phyloP scores from a whole-genome alignment of 2,329 filamentous ascomycete species.

The Zymoseptoria passerinii region DNA sequence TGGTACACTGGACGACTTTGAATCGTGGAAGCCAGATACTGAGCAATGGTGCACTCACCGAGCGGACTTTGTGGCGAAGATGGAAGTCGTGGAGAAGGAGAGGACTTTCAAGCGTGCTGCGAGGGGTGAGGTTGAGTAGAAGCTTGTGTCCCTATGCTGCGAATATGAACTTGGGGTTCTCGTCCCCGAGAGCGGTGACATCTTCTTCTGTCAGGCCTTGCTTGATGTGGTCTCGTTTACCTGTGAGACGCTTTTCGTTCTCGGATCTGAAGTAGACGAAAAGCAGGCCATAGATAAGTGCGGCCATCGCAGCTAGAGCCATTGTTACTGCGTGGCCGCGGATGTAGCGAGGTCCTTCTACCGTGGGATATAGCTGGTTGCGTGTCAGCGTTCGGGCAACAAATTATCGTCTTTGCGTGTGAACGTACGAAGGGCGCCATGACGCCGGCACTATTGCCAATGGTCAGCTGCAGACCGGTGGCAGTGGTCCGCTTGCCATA shows the following conservation, averaged over 20 bases:
- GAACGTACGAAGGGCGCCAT: conserved; percentile 45
- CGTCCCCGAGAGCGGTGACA: conserved; percentile 38
- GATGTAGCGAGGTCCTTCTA: conserved; percentile 40
- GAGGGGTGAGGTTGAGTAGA: not conserved
- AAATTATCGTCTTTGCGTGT: not conserved
- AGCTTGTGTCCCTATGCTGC: conserved; percentile 23
- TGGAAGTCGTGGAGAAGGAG: conserved; percentile 7
- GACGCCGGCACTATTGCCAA: conserved; percentile 50
- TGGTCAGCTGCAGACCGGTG: conserved; percentile 61
- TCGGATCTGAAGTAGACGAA: conserved; percentile 27
- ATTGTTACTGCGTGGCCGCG: conserved; percentile 47
- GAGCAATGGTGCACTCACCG: conserved; percentile 21
- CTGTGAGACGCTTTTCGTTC: conserved; percentile 32
- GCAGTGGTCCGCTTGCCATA: conserved; percentile 70
- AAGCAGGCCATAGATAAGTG: conserved; percentile 31
- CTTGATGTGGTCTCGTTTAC: conserved; percentile 35
- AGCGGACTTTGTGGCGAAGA: conserved; percentile 11
- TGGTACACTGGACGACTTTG: conserved; percentile 20
- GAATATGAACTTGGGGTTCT: conserved; percentile 38
- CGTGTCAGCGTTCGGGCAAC: conserved; percentile 1
- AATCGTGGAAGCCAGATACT: conserved; percentile 17
- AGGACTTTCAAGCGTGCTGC: conserved; percentile 10
- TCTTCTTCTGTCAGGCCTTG: conserved; percentile 37
- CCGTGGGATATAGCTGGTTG: conserved; percentile 37
- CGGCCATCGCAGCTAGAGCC: conserved; percentile 40